Percentiles rank a stretch among this genome's conserved stretches.
These are phyloP conservation scores for Lodderomyces theae DNA, from an alignment of 1,139 yeast genomes.

Conservation along the genomic window DNA sequence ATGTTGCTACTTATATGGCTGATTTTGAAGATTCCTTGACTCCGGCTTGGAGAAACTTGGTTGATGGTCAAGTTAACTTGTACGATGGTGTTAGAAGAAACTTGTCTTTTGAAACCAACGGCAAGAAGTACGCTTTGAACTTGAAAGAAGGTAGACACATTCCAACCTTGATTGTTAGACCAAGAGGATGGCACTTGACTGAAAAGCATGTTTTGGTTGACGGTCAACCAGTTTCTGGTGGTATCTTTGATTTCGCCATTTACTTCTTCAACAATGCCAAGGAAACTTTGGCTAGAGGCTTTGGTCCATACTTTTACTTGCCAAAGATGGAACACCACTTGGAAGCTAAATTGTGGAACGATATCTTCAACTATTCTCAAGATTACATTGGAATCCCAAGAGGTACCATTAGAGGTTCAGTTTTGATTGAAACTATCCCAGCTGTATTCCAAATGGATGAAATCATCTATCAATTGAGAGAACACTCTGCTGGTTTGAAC, in stretches of 20 bases:
- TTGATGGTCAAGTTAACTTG: slow-evolving; percentile 86
- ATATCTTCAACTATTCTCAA: slow-evolving; percentile 66
- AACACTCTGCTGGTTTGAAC: slow-evolving; percentile 73
- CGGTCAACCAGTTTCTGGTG: slow-evolving; percentile 73
- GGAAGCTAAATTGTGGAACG: slow-evolving; percentile 80
- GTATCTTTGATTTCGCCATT: slow-evolving; percentile 73
- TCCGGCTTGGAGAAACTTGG: slow-evolving; percentile 91
- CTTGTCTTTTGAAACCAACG: slow-evolving; percentile 54
- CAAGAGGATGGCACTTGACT: slow-evolving; percentile 83
- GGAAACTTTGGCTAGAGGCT: slow-evolving; percentile 57
- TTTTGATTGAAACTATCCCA: slow-evolving; percentile 70
- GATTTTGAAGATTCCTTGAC: slow-evolving; percentile 94
- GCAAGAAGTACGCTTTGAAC: slow-evolving; percentile 62
- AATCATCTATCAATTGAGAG: slow-evolving; percentile 71
- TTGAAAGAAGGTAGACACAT: slow-evolving; percentile 41
- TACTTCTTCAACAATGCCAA: slow-evolving; percentile 73
- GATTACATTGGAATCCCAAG: slow-evolving; percentile 63
- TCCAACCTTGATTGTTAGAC: slow-evolving; percentile 79
- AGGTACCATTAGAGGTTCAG: slow-evolving; percentile 79
- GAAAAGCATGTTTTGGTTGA: slow-evolving; percentile 73
- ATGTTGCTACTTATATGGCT: slow-evolving; percentile 90
- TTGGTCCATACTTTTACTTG: slow-evolving; percentile 74
- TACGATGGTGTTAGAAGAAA: slow-evolving; percentile 81
- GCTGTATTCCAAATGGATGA: slow-evolving; percentile 84
- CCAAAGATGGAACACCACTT: slow-evolving; percentile 81